Evolutionary conservation across 208 protist genomes (phyloP).

Genomic region (Borovskyia barvae): DNA sequence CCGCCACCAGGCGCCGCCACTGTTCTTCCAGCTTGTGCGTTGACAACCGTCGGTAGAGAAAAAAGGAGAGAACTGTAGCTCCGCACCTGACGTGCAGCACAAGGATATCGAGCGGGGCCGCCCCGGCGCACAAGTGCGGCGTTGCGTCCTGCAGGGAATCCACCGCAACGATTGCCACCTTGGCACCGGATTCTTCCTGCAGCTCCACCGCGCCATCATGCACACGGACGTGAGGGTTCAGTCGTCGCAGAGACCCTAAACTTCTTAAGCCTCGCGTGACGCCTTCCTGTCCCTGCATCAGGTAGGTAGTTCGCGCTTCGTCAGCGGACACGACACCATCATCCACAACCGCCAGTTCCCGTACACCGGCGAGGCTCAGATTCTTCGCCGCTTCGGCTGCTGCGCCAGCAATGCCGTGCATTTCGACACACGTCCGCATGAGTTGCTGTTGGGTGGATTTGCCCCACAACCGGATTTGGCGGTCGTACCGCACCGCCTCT

Average conservation of each 20-base stretch:
- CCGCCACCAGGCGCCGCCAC: slow-evolving; percentile 26
- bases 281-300: slow-evolving; percentile 45
- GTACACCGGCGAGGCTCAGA: slow-evolving; percentile 87
- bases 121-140: slow-evolving; percentile 3
- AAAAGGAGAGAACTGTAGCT: slow-evolving; percentile 24
- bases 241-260: slow-evolving; percentile 19
- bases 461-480: slow-evolving; percentile 93
- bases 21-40: slow-evolving; percentile 24
- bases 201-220: slow-evolving; percentile 7
- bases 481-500: slow-evolving; percentile 88
- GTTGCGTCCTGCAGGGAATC: slow-evolving; percentile 15
- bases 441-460: slow-evolving; percentile 87
- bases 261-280: slow-evolving; percentile 23
- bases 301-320: slow-evolving; percentile 50
- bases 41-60: slow-evolving; percentile 21
- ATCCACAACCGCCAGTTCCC: slow-evolving; percentile 51
- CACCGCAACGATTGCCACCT: slow-evolving; percentile 14
- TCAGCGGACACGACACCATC: slow-evolving; percentile 8
- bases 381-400: slow-evolving; percentile 88
- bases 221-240: slow-evolving; percentile 50
- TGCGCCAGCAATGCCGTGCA: slow-evolving; percentile 59
- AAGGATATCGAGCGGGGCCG: slow-evolving; percentile 6
- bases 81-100: slow-evolving; percentile 12
- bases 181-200: background rate
- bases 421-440: slow-evolving; percentile 45